Evolutionary conservation across 129 eudicot genomes (phyloP).

Genomic region (Heracleum sosnowskyi): DNA sequence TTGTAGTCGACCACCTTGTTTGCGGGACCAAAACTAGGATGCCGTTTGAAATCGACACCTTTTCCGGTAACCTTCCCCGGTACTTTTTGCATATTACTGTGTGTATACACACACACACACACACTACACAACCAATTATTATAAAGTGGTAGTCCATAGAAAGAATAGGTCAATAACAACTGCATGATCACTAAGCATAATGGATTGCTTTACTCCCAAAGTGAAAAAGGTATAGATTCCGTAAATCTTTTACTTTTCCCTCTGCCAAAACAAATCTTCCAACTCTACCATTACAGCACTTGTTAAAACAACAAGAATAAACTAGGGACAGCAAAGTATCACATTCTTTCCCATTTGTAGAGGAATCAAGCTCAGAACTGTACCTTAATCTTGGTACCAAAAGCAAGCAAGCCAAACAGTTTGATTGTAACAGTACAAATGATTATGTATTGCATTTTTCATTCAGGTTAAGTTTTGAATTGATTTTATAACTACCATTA

Average conservation of each 20-base stretch:
- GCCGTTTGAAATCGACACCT: not conserved
- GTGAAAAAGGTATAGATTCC: conserved; percentile 28
- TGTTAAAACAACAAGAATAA: not conserved
- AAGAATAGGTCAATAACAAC: not conserved
- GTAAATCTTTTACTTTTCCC: conserved; percentile 27
- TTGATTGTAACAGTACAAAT: not conserved
- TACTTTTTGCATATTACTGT: not conserved
- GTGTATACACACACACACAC: not conserved
- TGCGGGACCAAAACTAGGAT: not conserved
- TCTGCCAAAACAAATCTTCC: conserved; percentile 30
- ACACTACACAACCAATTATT: not conserved
- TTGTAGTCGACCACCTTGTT: not conserved
- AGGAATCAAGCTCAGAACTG: not conserved
- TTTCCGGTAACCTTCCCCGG: not conserved
- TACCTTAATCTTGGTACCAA: not conserved
- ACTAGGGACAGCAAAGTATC: not conserved
- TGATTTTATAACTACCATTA: not conserved
- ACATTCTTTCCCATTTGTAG: not conserved
- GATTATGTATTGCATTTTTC: not conserved
- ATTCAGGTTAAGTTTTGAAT: not conserved
- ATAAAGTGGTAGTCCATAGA: not conserved
- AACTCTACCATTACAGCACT: not conserved
- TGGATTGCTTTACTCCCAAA: conserved; percentile 21
- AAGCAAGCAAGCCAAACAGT: not conserved
- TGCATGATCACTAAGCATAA: conserved; percentile 11